These are phyloP conservation scores for Arabidopsis arenosa DNA, from an alignment of 345 rosid genomes.

Conservation along the genomic window DNA sequence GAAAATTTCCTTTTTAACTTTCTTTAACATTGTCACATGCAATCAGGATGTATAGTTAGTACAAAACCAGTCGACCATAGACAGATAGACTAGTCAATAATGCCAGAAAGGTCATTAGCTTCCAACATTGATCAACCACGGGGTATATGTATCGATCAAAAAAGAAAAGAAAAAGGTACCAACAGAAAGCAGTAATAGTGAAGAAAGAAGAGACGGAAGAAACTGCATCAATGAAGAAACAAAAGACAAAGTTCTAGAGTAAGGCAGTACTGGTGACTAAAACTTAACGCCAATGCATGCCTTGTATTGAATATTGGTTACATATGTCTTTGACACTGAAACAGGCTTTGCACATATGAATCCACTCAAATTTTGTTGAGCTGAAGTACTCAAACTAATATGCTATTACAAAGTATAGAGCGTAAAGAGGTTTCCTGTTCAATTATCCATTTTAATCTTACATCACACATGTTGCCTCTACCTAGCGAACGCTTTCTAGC, in stretches of 20 bases:
- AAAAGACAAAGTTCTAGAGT: slow-evolving; percentile 14
- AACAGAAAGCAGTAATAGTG: slow-evolving; percentile 19
- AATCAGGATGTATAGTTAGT: slow-evolving; percentile 19
- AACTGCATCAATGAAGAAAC: not conserved
- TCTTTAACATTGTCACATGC: slow-evolving; percentile 30
- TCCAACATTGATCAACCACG: slow-evolving; percentile 19
- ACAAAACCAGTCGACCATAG: slow-evolving; percentile 14
- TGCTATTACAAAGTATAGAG: not conserved
- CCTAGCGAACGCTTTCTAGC: slow-evolving; percentile 6
- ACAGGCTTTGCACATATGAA: not conserved
- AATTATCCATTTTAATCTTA: not conserved
- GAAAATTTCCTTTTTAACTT: not conserved
- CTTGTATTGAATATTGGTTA: slow-evolving; percentile 4
- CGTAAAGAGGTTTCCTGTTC: slow-evolving; percentile 11
- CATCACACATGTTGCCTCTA: slow-evolving; percentile 7
- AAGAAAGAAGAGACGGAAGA: not conserved
- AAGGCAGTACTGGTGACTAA: slow-evolving; percentile 6
- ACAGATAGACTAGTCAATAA: slow-evolving; percentile 17
- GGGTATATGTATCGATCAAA: not conserved
- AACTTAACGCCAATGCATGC: not conserved
- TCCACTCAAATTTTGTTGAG: slow-evolving; percentile 3
- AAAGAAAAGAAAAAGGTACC: slow-evolving; percentile 11
- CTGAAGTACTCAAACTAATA: slow-evolving; percentile 18
- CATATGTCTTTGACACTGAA: slow-evolving; percentile 3
- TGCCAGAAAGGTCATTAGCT: slow-evolving; percentile 20